Base-by-base conservation (phyloP, 176 grass and related monocot species). In the Eleusine coracana region DNA sequence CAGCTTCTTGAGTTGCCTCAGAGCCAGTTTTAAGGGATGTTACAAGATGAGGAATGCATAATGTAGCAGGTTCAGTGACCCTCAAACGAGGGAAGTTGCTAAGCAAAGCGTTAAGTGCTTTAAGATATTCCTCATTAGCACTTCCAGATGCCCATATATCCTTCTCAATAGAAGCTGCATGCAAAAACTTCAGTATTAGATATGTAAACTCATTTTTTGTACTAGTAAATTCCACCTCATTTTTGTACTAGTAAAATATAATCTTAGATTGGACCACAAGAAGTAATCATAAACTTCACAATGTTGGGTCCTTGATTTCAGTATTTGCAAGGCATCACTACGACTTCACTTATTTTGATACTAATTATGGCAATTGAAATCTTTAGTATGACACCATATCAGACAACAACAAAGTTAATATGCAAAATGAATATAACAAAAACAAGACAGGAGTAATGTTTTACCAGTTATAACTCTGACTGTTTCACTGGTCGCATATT, bases 401-500 rank as follows among this genome's bases (percentile, higher is more conserved):
- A 41, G 34, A 56, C 40, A 55, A 54, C 3, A 52, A 80, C 37
- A 48, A 80, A 68, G 21, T 56, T 69, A 42, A 41, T 59, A 40
- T 49, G 44, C 50, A 84, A 64, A 74, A 21, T 46, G 37, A 50
- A 59, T 52, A 28, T 28, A 29, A 40, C 12, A 91, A 14, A 72
- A 73, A 82, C 10, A 74, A 77, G 46, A 80, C 62, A 69, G 8
- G 39, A 12, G 65, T 44, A 51, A 81, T 79, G 72, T 61, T 67
- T 83, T 92, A 99, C 97, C 97, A 18, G 93, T 99, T 79, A 99
- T 99, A 81, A 94, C 89, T 88, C 93, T 94, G 55, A 99, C 89
- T 51, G 97, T 99, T 80, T 99, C 97, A 87, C 97, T 99, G 59
- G 97, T 96, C 44, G 97, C 97, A 66, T 99, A 99, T 80, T 99